Percentiles rank a stretch among this genome's conserved stretches.
Evolutionary conservation across 2,329 filamentous ascomycete genomes (phyloP).

Genomic region (Leptodontidium sp.): DNA sequence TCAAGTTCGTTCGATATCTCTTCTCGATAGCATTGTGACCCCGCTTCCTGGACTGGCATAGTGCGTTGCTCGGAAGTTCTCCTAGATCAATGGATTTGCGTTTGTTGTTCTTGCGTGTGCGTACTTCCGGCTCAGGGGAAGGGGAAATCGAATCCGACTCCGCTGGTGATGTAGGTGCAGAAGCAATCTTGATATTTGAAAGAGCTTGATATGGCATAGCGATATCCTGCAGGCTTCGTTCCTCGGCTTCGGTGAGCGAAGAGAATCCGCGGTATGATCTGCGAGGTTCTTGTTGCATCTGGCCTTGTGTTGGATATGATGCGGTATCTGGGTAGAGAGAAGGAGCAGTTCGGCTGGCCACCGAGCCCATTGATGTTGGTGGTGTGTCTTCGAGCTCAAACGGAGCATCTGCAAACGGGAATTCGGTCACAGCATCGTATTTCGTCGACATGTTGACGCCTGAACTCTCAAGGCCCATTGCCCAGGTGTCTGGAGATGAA

Average conservation of each 20-base stretch:
- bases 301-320: conserved; percentile 1
- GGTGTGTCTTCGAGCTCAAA: conserved; percentile 28
- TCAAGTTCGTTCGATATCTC: conserved; percentile 38
- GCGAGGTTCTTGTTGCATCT: conserved; percentile 13
- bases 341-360: not conserved
- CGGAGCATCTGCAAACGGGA: conserved; percentile 25
- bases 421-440: conserved; percentile 19
- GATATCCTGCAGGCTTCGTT: conserved; percentile 27
- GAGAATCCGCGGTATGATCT: conserved; percentile 25
- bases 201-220: conserved; percentile 30
- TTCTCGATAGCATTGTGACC: conserved; percentile 36
- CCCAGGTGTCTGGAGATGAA: conserved; percentile 25
- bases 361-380: conserved; percentile 2
- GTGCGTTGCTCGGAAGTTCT: conserved; percentile 11
- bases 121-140: conserved; percentile 21
- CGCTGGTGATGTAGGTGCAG: conserved; percentile 14
- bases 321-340: not conserved
- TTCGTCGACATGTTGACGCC: conserved; percentile 22
- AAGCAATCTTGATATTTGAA: conserved; percentile 15
- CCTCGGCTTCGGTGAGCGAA: conserved; percentile 30
- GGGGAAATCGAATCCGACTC: conserved; percentile 21
- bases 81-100: conserved; percentile 27
- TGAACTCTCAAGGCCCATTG: conserved; percentile 19
- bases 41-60: conserved; percentile 31
- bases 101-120: conserved; percentile 30